Evolutionary conservation across 208 protist genomes (phyloP).

Genomic region (Trypanosoma congolense): DNA sequence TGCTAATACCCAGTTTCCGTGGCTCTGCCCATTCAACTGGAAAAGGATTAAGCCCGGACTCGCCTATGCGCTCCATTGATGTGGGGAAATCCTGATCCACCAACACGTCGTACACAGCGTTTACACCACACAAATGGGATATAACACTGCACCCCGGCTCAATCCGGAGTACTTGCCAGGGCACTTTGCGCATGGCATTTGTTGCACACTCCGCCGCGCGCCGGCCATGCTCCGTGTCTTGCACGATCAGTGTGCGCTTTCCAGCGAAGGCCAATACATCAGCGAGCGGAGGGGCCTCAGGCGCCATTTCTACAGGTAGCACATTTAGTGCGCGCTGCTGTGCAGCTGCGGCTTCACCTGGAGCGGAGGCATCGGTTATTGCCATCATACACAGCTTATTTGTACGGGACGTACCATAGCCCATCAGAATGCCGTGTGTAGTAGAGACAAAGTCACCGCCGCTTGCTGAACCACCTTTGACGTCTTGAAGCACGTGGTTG

Average conservation of each 20-base stretch:
- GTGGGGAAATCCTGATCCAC: constrained; percentile 83
- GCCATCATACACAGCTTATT: constrained; percentile 67
- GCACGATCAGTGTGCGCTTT: constrained; percentile 59
- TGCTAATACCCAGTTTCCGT: constrained; percentile 75
- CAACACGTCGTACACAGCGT: constrained; percentile 81
- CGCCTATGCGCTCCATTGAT: constrained; percentile 74
- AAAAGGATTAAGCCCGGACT: constrained; percentile 84
- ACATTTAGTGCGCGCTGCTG: constrained; percentile 47
- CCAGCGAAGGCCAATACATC: constrained; percentile 75
- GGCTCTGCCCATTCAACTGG: constrained; percentile 86
- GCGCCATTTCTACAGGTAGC: constrained; percentile 60
- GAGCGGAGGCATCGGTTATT: constrained; percentile 33
- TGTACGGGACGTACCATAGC: constrained; percentile 58
- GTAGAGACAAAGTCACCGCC: constrained; percentile 78
- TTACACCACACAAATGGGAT: constrained; percentile 66
- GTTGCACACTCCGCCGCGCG: constrained; percentile 42
- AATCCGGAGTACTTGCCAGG: constrained; percentile 67
- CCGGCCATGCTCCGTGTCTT: constrained; percentile 50
- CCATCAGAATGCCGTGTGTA: constrained; percentile 71
- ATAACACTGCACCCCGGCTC: constrained; percentile 72
- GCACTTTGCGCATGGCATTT: constrained; percentile 44
- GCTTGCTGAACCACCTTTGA: constrained; percentile 53
- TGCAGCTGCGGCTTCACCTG: constrained; percentile 31
- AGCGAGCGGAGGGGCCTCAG: constrained; percentile 71
- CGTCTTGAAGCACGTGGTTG: constrained; percentile 75